Evolutionary conservation across 83 land plant species (phyloP).

Genomic region (Picea abies): DNA sequence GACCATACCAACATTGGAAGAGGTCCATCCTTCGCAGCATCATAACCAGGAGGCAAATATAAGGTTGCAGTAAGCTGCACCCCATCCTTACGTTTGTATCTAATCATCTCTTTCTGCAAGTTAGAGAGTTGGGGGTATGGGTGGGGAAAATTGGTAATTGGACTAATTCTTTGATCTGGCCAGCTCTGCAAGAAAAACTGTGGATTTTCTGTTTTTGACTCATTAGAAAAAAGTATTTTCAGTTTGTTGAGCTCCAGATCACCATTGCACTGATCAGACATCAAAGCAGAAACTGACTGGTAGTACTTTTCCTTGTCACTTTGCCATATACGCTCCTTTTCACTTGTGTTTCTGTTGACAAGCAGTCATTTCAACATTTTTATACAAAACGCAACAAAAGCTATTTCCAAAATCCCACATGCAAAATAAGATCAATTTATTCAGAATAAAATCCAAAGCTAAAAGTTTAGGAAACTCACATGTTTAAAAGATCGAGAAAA

Average conservation of each 20-base stretch:
- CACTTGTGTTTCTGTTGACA: slow-evolving; percentile 76
- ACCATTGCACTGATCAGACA: slow-evolving; percentile 81
- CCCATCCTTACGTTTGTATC: slow-evolving; percentile 87
- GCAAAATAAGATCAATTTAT: background rate
- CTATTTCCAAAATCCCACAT: background rate
- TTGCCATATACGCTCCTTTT: slow-evolving; percentile 93
- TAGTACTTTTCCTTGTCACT: slow-evolving; percentile 88
- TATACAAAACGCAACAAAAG: slow-evolving; percentile 3
- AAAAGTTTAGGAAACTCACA: slow-evolving; percentile 50
- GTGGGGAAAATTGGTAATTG: slow-evolving; percentile 92
- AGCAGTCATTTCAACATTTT: slow-evolving; percentile 1
- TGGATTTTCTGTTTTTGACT: slow-evolving; percentile 90
- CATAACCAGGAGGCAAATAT: slow-evolving; percentile 89
- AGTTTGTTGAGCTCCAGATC: slow-evolving; percentile 64
- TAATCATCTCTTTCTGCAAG: slow-evolving; percentile 89
- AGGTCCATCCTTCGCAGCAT: slow-evolving; percentile 88
- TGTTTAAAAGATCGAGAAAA: slow-evolving; percentile 88
- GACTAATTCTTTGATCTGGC: slow-evolving; percentile 71
- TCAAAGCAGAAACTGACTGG: slow-evolving; percentile 78
- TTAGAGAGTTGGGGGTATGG: slow-evolving; percentile 91
- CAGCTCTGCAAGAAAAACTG: slow-evolving; percentile 75
- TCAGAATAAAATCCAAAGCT: background rate
- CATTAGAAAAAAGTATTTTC: slow-evolving; percentile 80
- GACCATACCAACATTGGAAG: slow-evolving; percentile 92
- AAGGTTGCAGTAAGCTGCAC: slow-evolving; percentile 92